These are phyloP conservation scores for Ophiocordyceps camponoti-floridani DNA, from an alignment of 2,329 filamentous ascomycete genomes.

Conservation along the genomic window DNA sequence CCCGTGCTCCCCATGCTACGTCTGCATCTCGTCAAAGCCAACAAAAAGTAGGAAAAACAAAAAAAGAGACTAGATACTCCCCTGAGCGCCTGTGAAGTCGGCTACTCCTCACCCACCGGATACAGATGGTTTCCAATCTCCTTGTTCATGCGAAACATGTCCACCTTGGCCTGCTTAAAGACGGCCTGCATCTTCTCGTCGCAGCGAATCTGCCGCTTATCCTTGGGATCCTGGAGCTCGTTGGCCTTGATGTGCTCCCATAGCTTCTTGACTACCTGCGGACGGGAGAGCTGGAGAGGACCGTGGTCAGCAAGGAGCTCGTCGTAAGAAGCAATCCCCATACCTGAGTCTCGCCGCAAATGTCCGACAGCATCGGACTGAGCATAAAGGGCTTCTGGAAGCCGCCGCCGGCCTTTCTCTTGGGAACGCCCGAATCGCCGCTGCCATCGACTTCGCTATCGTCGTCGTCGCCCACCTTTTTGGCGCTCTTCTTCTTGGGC, in stretches of 20 bases:
- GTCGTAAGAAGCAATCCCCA: slow-evolving; percentile 10
- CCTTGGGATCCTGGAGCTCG: slow-evolving; percentile 73
- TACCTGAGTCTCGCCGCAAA: slow-evolving; percentile 54
- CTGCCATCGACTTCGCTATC: slow-evolving; percentile 59
- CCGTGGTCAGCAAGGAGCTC: no score
- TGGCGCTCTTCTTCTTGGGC: slow-evolving; percentile 54
- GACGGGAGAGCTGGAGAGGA: slow-evolving; percentile 56
- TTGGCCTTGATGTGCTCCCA: slow-evolving; percentile 90
- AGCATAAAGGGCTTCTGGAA: slow-evolving; percentile 80
- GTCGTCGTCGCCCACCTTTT: slow-evolving; percentile 60
- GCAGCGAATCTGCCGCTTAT: slow-evolving; percentile 85
- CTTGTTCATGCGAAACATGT: slow-evolving; percentile 99
- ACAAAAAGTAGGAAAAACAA: not conserved
- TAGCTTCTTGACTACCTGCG: slow-evolving; percentile 88
- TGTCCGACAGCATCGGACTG: slow-evolving; percentile 48
- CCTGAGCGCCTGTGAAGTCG: slow-evolving; percentile 3
- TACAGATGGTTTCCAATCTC: slow-evolving; percentile 81
- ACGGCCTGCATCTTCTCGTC: slow-evolving; percentile 83
- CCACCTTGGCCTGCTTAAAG: slow-evolving; percentile 78
- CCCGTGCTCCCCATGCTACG: slow-evolving; percentile 1
- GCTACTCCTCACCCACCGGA: slow-evolving; percentile 51
- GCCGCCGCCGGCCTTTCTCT: slow-evolving; percentile 74
- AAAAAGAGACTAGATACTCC: slow-evolving; percentile 1
- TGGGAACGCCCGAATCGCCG: slow-evolving; percentile 36
- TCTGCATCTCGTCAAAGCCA: not conserved